A percentile compares a stretch with the other conserved stretches of the same genome.
Evolutionary conservation across 129 eudicot genomes (phyloP).

Genomic region (Glebionis coronaria): DNA sequence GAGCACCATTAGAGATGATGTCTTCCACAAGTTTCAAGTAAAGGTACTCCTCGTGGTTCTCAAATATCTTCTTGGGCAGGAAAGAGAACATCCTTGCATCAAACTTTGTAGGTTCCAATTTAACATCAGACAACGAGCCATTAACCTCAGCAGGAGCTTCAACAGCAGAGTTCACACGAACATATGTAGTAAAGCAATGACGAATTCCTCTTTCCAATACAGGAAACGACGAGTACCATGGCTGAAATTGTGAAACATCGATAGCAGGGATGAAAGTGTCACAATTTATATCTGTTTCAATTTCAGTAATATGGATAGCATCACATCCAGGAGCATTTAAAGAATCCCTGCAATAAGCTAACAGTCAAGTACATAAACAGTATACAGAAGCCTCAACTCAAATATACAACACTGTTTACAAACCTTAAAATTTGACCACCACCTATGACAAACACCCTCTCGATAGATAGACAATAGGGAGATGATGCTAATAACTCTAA

Average conservation of each 20-base stretch:
- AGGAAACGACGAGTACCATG: slow-evolving; percentile 85
- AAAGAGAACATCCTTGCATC: slow-evolving; percentile 46
- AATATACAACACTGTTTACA: slow-evolving; percentile 17
- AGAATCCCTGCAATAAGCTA: slow-evolving; percentile 70
- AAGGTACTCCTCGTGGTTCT: slow-evolving; percentile 68
- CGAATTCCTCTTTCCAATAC: slow-evolving; percentile 50
- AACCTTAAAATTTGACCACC: slow-evolving; percentile 89
- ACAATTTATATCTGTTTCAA: slow-evolving; percentile 54
- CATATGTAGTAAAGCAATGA: slow-evolving; percentile 68
- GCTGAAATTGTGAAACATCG: slow-evolving; percentile 61
- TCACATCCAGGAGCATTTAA: slow-evolving; percentile 76
- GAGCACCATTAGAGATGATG: slow-evolving; percentile 63
- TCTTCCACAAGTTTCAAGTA: slow-evolving; percentile 72
- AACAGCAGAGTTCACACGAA: slow-evolving; percentile 45
- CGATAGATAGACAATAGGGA: slow-evolving; percentile 67
- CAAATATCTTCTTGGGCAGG: slow-evolving; percentile 61
- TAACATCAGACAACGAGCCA: slow-evolving; percentile 23
- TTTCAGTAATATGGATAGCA: slow-evolving; percentile 92
- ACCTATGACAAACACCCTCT: slow-evolving; percentile 84
- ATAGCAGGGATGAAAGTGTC: slow-evolving; percentile 87
- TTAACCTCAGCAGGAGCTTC: slow-evolving; percentile 26
- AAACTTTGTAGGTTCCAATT: slow-evolving; percentile 33
- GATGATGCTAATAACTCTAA: slow-evolving; percentile 63
- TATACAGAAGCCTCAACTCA: slow-evolving; percentile 4
- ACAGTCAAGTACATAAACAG: background rate